Evolutionary conservation across 345 rosid genomes (phyloP).

Genomic region (Microthlaspi erraticum): DNA sequence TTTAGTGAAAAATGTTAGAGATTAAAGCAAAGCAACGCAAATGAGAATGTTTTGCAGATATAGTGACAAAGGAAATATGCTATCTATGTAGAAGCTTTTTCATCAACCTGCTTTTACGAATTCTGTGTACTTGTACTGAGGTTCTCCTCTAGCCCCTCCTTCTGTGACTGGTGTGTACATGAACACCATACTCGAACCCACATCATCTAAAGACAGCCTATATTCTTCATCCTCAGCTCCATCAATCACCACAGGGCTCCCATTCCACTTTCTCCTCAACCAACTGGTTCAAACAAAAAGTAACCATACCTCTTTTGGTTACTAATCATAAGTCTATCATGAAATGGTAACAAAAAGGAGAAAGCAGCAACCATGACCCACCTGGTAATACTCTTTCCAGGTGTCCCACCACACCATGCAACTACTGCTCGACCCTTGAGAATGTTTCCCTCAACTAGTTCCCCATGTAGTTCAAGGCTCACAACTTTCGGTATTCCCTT

Average conservation of each 20-base stretch:
- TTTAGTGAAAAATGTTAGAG: conserved; percentile 8
- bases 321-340: conserved; percentile 23
- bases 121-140: conserved; percentile 92
- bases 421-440: conserved; percentile 76
- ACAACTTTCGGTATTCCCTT: conserved; percentile 92
- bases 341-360: conserved; percentile 17
- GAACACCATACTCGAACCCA: conserved; percentile 92
- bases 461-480: conserved; percentile 84
- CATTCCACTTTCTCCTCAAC: conserved; percentile 93
- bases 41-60: conserved; percentile 9
- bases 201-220: conserved; percentile 73
- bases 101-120: conserved; percentile 84
- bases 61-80: conserved; percentile 7
- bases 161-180: conserved; percentile 98
- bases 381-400: conserved; percentile 96
- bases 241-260: conserved; percentile 85
- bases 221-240: conserved; percentile 96
- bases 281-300: conserved; percentile 58
- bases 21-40: conserved; percentile 30
- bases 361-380: conserved; percentile 37
- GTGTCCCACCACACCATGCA: conserved; percentile 99
- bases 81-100: conserved; percentile 24
- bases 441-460: conserved; percentile 79
- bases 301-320: conserved; percentile 24
- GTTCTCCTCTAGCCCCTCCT: conserved; percentile 96